Evolutionary conservation across 148 eudicot genomes (phyloP), one percentile per base, ranked within the genome.

Genomic region (Silene conica): DNA sequence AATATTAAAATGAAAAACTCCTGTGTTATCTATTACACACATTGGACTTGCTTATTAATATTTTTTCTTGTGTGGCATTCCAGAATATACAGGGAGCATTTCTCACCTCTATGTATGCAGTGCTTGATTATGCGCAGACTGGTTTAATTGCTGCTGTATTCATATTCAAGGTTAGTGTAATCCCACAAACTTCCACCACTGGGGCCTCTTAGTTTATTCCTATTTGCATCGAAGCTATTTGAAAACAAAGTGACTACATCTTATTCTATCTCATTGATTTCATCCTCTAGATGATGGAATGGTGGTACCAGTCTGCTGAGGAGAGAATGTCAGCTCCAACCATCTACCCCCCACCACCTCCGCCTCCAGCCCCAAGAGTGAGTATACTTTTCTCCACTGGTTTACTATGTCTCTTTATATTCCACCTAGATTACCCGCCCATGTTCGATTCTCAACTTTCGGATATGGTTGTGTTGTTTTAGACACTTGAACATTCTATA

Each of bases 241-340:
- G 18, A 69, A 22, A 43, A 54, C 66, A 57, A 48, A 52, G 19
- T 75, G 76, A 46, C 19, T 18, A 14, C 18, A 14, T 10, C 46
- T 50, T 18, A 45, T 58, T 66, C 43, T 14, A 6, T 20, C 19
- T 22, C 67, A 63, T 48, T 76, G 55, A 58, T 55, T 45, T 19
- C 46, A 68, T 38, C 68, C 60, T 69, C 9, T 75, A 92, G 99
- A 95, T 95, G 99, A 92, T 95, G 99, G 99, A 95, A 52, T 95
- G 99, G 99, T 95, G 99, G 99, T 92, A 92, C 78, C 99, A 95
- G 81, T 95, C 99, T 67, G 99, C 99, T 15, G 99, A 95, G 73
- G 99, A 95, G 80, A 90, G 99, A 77, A 92, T 95, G 96, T 92
- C 96, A 48, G 99, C 99, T 26, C 96, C 99, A 50, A 89, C 96